Percentiles rank a stretch among this genome's conserved stretches.
These are phyloP conservation scores for Hypoxylon sp. DNA, from an alignment of 2,329 filamentous ascomycete genomes.

Conservation along the genomic window DNA sequence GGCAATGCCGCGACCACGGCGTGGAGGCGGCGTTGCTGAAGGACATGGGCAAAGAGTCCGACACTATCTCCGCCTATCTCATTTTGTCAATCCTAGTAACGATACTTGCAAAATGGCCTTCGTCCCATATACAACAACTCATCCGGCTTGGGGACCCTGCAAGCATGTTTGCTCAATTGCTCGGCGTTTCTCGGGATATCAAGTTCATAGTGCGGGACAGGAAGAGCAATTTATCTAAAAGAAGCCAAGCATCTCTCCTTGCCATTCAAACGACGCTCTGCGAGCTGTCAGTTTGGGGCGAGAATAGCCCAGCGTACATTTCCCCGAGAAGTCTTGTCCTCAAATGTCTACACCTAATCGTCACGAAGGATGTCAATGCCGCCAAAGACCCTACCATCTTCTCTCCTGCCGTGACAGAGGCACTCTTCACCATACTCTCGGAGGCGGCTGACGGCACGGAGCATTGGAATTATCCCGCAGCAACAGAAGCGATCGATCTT, in stretches of 20 bases:
- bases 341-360: slow-evolving; percentile 72
- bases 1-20: slow-evolving; percentile 81
- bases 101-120: slow-evolving; percentile 72
- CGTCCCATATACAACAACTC: slow-evolving; percentile 71
- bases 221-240: slow-evolving; percentile 77
- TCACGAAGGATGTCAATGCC: slow-evolving; percentile 65
- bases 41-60: slow-evolving; percentile 71
- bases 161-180: slow-evolving; percentile 68
- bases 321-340: slow-evolving; percentile 76
- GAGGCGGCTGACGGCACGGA: slow-evolving; percentile 54
- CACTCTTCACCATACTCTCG: slow-evolving; percentile 63
- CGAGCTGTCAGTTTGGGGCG: slow-evolving; percentile 72
- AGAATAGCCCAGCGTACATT: slow-evolving; percentile 63
- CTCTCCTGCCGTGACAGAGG: slow-evolving; percentile 63
- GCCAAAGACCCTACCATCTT: slow-evolving; percentile 66
- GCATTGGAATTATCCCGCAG: slow-evolving; percentile 57
- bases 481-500: slow-evolving; percentile 56
- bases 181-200: slow-evolving; percentile 70
- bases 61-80: slow-evolving; percentile 73
- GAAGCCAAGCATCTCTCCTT: slow-evolving; percentile 69
- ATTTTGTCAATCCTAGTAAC: slow-evolving; percentile 75
- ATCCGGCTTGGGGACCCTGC: slow-evolving; percentile 69
- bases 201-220: slow-evolving; percentile 73
- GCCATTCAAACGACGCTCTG: slow-evolving; percentile 69
- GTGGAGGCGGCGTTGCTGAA: slow-evolving; percentile 78